phyloP scores from a whole-genome alignment of 345 rosid genomes.

The Odontarrhena argentea region DNA sequence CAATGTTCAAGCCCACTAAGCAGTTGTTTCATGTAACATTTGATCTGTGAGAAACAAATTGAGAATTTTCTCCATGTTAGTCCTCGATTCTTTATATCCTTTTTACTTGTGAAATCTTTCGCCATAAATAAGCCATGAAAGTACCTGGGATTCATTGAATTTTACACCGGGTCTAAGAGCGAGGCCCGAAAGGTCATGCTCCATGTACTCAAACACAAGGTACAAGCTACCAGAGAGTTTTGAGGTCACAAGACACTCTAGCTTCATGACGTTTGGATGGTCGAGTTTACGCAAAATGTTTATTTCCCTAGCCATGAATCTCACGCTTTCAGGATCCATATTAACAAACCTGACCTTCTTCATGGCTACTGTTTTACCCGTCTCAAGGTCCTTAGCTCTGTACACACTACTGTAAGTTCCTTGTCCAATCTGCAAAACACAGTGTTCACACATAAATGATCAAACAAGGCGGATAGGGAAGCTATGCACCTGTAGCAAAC shows the following conservation, averaged over 20 bases:
- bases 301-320: slow-evolving; percentile 97
- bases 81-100: not conserved
- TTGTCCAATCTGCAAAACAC: slow-evolving; percentile 72
- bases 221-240: slow-evolving; percentile 96
- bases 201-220: slow-evolving; percentile 93
- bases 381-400: slow-evolving; percentile 75
- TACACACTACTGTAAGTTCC: slow-evolving; percentile 97
- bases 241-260: slow-evolving; percentile 92
- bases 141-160: slow-evolving; percentile 55
- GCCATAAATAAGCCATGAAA: not conserved
- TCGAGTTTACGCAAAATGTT: slow-evolving; percentile 82
- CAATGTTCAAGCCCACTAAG: slow-evolving; percentile 96
- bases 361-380: slow-evolving; percentile 82
- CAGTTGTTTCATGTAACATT: slow-evolving; percentile 88
- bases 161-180: slow-evolving; percentile 80
- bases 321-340: slow-evolving; percentile 96
- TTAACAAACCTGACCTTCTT: slow-evolving; percentile 94
- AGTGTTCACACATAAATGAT: not conserved
- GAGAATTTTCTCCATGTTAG: slow-evolving; percentile 8
- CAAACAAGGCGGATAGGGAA: not conserved
- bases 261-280: slow-evolving; percentile 88
- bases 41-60: slow-evolving; percentile 57
- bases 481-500: not conserved
- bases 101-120: not conserved
- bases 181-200: slow-evolving; percentile 93